Evolutionary conservation across 495 filamentous ascomycete species (phyloP).

Genomic region (Cryomyces minteri): DNA sequence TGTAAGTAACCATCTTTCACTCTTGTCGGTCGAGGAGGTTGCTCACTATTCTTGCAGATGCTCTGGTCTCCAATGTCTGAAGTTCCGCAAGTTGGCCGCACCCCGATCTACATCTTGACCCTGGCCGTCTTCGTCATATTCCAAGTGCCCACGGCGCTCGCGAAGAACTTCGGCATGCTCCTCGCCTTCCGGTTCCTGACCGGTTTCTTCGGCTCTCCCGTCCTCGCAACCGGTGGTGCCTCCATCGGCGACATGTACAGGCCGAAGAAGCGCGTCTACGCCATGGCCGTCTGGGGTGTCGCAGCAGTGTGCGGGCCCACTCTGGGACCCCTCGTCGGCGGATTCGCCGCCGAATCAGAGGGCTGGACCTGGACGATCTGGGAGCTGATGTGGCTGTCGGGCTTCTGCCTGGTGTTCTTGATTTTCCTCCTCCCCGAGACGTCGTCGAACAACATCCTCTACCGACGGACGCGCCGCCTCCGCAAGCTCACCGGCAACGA

Average conservation of each 20-base stretch:
- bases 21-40: too few species aligned
- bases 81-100: constrained; percentile 31
- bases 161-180: constrained; percentile 31
- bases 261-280: constrained; percentile 18
- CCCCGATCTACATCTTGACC: constrained; percentile 28
- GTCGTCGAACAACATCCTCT: constrained; percentile 20
- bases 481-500: constrained; percentile 19
- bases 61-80: constrained; percentile 32
- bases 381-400: constrained; percentile 21
- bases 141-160: constrained; percentile 26
- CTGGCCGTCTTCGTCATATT: constrained; percentile 33
- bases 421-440: constrained; percentile 24
- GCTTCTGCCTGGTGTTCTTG: constrained; percentile 19
- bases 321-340: constrained; percentile 26
- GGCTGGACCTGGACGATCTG: constrained; percentile 24
- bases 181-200: constrained; percentile 35
- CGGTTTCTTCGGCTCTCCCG: constrained; percentile 32
- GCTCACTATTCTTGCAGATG: constrained; percentile 17
- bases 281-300: constrained; percentile 17
- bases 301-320: constrained; percentile 23
- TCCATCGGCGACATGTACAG: constrained; percentile 28
- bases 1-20: too few species aligned
- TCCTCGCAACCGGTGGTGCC: constrained; percentile 31
- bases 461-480: constrained; percentile 18
- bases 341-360: constrained; percentile 18